Evolutionary conservation across 2,329 filamentous ascomycete genomes (phyloP).

Genomic region (Colletotrichum plurivorum): DNA sequence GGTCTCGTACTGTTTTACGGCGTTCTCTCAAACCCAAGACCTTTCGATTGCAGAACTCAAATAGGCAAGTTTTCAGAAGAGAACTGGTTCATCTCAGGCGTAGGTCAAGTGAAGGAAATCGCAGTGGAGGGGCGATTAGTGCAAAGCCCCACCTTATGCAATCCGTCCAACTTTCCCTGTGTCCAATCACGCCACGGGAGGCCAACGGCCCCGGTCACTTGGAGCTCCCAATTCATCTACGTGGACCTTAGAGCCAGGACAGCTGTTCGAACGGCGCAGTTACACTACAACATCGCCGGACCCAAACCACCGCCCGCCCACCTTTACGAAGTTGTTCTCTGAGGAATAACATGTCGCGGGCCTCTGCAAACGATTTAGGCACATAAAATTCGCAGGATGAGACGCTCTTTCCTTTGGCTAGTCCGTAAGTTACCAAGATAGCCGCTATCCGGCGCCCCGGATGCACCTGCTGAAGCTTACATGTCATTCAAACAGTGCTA

Average conservation of each 20-base stretch:
- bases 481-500: conserved; percentile 55
- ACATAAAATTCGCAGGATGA: conserved; percentile 57
- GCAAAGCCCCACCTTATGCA: conserved; percentile 27
- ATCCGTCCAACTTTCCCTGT: background rate
- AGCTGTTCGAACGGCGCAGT: conserved; percentile 38
- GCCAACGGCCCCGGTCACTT: conserved; percentile 17
- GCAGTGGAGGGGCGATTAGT: background rate
- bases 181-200: conserved; percentile 29
- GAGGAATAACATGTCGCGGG: conserved; percentile 40
- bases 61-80: background rate
- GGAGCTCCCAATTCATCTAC: conserved; percentile 36
- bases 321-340: background rate
- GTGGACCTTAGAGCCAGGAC: conserved; percentile 39
- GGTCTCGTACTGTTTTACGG: background rate
- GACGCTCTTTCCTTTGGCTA: conserved; percentile 56
- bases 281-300: conserved; percentile 3
- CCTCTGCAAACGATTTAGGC: conserved; percentile 42
- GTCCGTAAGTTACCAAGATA: conserved; percentile 54
- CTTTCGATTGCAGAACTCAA: background rate
- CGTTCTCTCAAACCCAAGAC: background rate
- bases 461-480: conserved; percentile 25
- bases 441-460: background rate
- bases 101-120: conserved; percentile 3
- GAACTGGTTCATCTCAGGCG: conserved; percentile 11
- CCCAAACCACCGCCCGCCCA: conserved; percentile 3